Conservation (phyloP, 2,329 filamentous ascomycete genomes). For the Gaeumannomyces tritici region DNA sequence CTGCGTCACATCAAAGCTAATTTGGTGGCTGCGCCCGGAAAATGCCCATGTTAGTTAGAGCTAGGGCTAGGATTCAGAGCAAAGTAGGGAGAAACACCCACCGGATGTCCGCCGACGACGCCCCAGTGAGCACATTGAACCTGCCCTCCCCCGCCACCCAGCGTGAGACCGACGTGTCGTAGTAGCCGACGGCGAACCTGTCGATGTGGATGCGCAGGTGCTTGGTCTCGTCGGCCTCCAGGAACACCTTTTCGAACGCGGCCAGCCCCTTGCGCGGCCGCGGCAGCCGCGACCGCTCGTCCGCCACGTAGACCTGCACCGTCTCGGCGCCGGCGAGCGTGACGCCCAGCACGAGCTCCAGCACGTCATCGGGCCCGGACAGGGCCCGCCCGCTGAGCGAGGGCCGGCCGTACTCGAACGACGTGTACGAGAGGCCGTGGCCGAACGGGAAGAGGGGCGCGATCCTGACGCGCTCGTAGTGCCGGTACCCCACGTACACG, state of each 20-base stretch:
- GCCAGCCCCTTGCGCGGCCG: slow-evolving; percentile 62
- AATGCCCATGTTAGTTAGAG: too few species aligned
- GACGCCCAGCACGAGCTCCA: slow-evolving; percentile 37
- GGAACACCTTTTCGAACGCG: slow-evolving; percentile 55
- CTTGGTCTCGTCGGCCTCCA: slow-evolving; percentile 46
- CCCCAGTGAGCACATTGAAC: slow-evolving; percentile 52
- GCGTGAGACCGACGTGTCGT: slow-evolving; percentile 44
- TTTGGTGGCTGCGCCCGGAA: not conserved
- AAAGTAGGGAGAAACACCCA: not conserved
- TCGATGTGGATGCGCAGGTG: slow-evolving; percentile 36
- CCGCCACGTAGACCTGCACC: slow-evolving; percentile 59
- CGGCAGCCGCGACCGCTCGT: slow-evolving; percentile 51
- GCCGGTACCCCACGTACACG: slow-evolving; percentile 63
- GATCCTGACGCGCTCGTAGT: slow-evolving; percentile 48
- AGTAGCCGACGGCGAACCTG: slow-evolving; percentile 49
- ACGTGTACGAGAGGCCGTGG: slow-evolving; percentile 16
- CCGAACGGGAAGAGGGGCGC: slow-evolving; percentile 18
- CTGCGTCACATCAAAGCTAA: not conserved
- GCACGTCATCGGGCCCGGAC: slow-evolving; percentile 17
- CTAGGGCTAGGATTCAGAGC: too few species aligned
- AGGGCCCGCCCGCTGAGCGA: slow-evolving; percentile 34
- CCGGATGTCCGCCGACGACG: slow-evolving; percentile 55
- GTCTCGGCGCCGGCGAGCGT: slow-evolving; percentile 49
- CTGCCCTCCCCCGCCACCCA: slow-evolving; percentile 59
- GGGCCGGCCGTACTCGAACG: slow-evolving; percentile 28